phyloP scores from a whole-genome alignment of 352 stramenopile genomes.

The Globisporangium yorkense region DNA sequence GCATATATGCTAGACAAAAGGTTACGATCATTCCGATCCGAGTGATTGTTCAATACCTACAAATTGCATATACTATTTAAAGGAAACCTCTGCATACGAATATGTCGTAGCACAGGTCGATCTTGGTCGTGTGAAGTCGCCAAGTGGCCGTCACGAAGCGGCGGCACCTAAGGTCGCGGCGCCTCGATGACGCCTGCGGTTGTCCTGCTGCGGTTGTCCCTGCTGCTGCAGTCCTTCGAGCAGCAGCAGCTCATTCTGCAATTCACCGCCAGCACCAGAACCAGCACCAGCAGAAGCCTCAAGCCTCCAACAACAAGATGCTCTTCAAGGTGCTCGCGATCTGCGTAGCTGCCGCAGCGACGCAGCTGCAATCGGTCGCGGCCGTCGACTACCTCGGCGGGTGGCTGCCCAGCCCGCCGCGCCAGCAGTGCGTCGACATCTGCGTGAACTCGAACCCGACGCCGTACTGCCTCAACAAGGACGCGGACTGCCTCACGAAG shows the following conservation, averaged over 20 bases:
- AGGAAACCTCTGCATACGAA: too few species aligned
- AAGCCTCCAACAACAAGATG: background rate
- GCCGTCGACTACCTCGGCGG: constrained; percentile 56
- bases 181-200: background rate
- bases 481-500: constrained; percentile 50
- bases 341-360: background rate
- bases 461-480: constrained; percentile 45
- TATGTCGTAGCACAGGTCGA: too few species aligned
- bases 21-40: too few species aligned
- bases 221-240: too few species aligned
- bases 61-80: too few species aligned
- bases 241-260: background rate
- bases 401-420: constrained; percentile 34
- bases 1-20: too few species aligned
- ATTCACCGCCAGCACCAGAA: background rate
- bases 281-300: too few species aligned
- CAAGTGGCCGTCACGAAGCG: too few species aligned
- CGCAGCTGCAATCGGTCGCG: background rate
- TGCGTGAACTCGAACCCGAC: constrained; percentile 49
- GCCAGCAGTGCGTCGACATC: constrained; percentile 65
- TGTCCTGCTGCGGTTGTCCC: too few species aligned
- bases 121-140: too few species aligned
- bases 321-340: constrained; percentile 10
- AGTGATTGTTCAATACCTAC: too few species aligned
- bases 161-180: background rate